Evolutionary conservation across 352 stramenopile species (phyloP).

Genomic region (Phytophthora melonis): DNA sequence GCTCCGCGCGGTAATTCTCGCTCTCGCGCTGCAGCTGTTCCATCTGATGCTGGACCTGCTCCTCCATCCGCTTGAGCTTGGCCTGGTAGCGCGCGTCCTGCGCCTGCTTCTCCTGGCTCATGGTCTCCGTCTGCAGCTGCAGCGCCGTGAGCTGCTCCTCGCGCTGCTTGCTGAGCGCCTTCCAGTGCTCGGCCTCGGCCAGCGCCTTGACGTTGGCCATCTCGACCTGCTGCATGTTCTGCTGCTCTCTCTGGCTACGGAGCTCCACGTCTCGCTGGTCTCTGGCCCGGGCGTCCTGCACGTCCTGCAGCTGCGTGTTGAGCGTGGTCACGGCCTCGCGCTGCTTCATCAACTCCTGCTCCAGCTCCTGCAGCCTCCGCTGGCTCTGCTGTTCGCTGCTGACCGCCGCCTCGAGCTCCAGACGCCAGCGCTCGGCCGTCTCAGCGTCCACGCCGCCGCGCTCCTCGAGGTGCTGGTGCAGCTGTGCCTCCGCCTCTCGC

Average conservation of each 20-base stretch:
- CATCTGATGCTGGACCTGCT: slow-evolving; percentile 61
- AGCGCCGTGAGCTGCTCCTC: slow-evolving; percentile 56
- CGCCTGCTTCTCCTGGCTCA: slow-evolving; percentile 56
- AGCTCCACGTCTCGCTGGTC: slow-evolving; percentile 49
- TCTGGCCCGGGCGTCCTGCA: slow-evolving; percentile 31
- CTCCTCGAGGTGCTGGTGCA: slow-evolving; percentile 41
- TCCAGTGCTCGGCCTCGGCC: slow-evolving; percentile 59
- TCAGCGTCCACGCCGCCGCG: slow-evolving; percentile 44
- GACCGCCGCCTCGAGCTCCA: slow-evolving; percentile 44
- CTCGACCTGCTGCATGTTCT: slow-evolving; percentile 57
- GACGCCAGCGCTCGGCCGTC: slow-evolving; percentile 48
- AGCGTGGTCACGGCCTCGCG: slow-evolving; percentile 41
- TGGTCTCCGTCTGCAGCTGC: slow-evolving; percentile 47
- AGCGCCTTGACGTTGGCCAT: slow-evolving; percentile 36
- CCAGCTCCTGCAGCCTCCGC: slow-evolving; percentile 45
- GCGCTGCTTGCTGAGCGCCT: slow-evolving; percentile 45
- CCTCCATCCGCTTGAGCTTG: slow-evolving; percentile 71
- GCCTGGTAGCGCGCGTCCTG: slow-evolving; percentile 52
- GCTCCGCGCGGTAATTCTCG: slow-evolving; percentile 65
- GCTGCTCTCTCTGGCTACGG: slow-evolving; percentile 37
- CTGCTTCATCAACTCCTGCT: slow-evolving; percentile 45
- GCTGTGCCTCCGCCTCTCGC: slow-evolving; percentile 37
- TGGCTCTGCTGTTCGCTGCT: slow-evolving; percentile 44
- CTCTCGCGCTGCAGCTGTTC: slow-evolving; percentile 61
- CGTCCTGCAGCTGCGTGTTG: slow-evolving; percentile 47